Base-by-base conservation (phyloP, 331 rosid species). In the Malus hybrid region DNA sequence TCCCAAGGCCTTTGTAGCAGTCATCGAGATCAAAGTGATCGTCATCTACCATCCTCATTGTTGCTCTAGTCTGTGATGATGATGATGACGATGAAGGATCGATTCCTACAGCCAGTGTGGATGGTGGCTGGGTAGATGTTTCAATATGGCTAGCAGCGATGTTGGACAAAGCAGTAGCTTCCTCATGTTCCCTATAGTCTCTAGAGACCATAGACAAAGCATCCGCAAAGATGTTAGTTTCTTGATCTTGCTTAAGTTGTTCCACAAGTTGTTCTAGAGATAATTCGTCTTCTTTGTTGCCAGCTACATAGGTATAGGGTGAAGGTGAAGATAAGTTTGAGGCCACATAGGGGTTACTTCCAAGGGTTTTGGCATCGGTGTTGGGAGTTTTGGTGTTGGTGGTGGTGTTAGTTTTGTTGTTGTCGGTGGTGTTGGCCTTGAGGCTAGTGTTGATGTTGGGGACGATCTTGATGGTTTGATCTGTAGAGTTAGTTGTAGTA, bases 261-360 rank as follows among this genome's bases (percentile, higher is more conserved):
- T 89, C 75, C 0, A 81, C 48, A 1, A 82, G 62, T 10, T 74
- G n/a, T 13, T 82, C 74, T 28, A 86, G 28, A 19, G 66, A 81
- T 10, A 73, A 77, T n/a, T 80, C 79, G 20, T 81, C 86, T 66
- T 80, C 87, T 53, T 84, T 78, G 19, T 79, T 81, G 28, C 48
- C 50, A 32, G 70, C 72, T 65, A 61, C 74, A 55, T 58, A n/a
- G 78, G 32, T 57, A 30, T 30, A 32, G 4, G 18, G 12, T 18
- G 24, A 30, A 16, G 44, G 12, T 24, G 55, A n/a, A 11, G 61
- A 53, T 26, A 39, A 52, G 7, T 57, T 34, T 30, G 62, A 20
- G 1, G 64, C 14, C 28, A 14, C 18, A 10, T 22, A 20, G 32
- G 12, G 30, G 30, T 32, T 63, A 19, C 65, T 48, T 24, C 34